phyloP scores from a whole-genome alignment of 371 early-diverging fungal genomes.

The Dinochytrium kinnereticum region DNA sequence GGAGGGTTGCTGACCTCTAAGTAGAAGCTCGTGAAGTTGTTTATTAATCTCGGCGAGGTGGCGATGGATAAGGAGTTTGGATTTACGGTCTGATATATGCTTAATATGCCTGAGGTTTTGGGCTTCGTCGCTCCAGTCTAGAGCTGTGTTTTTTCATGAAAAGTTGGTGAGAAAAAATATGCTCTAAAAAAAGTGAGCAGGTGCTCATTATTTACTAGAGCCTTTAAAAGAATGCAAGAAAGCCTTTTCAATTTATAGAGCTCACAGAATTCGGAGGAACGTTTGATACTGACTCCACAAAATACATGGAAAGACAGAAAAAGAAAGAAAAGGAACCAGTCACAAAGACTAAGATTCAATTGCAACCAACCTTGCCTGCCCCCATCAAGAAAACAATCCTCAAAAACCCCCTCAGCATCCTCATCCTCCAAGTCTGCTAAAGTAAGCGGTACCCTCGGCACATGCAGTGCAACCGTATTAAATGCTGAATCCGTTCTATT shows the following conservation, averaged over 20 bases:
- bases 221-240: no score
- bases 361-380: conserved; percentile 14
- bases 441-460: conserved; percentile 7
- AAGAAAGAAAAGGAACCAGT: not conserved
- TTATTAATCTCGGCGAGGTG: conserved; percentile 4
- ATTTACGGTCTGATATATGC: not conserved
- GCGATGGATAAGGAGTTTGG: not conserved
- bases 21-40: not conserved
- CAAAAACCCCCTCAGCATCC: conserved; percentile 26
- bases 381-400: conserved; percentile 26
- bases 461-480: not conserved
- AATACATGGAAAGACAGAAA: not conserved
- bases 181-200: not conserved
- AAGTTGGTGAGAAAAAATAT: not conserved
- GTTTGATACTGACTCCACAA: no score
- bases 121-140: conserved; percentile 36
- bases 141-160: no score
- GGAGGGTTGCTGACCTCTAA: not conserved
- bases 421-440: conserved; percentile 28
- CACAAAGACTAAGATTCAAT: not conserved
- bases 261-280: not conserved
- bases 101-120: conserved; percentile 10
- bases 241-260: not conserved
- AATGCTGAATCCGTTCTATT: conserved; percentile 21
- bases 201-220: no score